Evolutionary conservation across 768 basidiomycete genomes (phyloP), one percentile per base, ranked within the genome.

Genomic region (Pisolithus albus): DNA sequence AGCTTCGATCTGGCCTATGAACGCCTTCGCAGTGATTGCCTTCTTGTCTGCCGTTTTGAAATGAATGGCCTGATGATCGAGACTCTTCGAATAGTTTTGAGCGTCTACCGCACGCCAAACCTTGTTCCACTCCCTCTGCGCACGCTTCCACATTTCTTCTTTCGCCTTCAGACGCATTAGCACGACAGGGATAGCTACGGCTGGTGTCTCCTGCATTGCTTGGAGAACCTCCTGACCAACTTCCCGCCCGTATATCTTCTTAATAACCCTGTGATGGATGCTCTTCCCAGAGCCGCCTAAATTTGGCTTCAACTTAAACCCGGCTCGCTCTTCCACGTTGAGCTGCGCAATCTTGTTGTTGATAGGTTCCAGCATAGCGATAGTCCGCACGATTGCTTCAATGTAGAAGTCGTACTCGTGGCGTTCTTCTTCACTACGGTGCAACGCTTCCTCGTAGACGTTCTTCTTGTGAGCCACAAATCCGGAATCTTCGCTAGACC

Each of bases 371-470:
- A 99, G 82, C 61, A 92, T 76, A 7, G 80, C 75, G 59, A 98
- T 94, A 4, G 95, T 96, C 48, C 93, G 86, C 9, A 83, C 79
- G 60, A 97, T 87, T 7, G 93, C 94, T 63, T 98, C 95, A 60
- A 98, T 90, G 65, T 98, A 92, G 73, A 96, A 98, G 66, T 97
- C 95, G 65, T 97, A 99, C 68, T 97, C 95, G 66, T 99, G 96
- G 6, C 96, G 83, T 65, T 99, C 96, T 66, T 99, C 96, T 62
- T 99, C 96, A 46, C 86, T 88, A 34, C 93, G 87, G 70, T 97
- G 94, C 9, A 98, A 76, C 0, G 94, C 94, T 63, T 98, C 96
- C 67, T 98, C 96, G 68, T 89, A 99, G 1, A 86, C 78, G 68
- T 98, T 99, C 77, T 95, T 96, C 71, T 88, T 87, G 65, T 92